phyloP scores from a whole-genome alignment of 257 asterid genomes.

The Prunella vulgaris region DNA sequence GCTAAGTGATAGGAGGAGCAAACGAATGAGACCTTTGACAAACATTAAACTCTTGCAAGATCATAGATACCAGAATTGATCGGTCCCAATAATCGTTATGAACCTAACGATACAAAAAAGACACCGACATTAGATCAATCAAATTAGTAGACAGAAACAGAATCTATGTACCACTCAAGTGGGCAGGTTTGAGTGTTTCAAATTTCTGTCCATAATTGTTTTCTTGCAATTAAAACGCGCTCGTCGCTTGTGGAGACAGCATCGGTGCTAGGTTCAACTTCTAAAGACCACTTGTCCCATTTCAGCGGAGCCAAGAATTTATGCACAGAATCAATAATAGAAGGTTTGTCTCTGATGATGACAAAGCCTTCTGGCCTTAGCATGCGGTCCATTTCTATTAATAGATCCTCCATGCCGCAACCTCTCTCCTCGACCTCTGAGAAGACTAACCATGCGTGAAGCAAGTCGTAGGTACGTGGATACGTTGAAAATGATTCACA shows the following conservation, averaged over 20 bases:
- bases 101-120: constrained; percentile 11
- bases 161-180: constrained; percentile 17
- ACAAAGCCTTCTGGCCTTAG: constrained; percentile 86
- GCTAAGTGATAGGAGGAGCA: background rate
- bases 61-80: background rate
- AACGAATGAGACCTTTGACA: constrained; percentile 15
- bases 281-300: constrained; percentile 88
- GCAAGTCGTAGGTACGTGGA: constrained; percentile 91
- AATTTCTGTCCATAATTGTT: constrained; percentile 48
- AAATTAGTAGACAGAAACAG: constrained; percentile 4
- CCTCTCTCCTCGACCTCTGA: constrained; percentile 61
- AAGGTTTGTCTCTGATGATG: constrained; percentile 66
- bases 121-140: constrained; percentile 6
- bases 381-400: constrained; percentile 88
- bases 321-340: constrained; percentile 42
- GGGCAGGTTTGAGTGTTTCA: constrained; percentile 21
- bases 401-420: constrained; percentile 76
- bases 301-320: constrained; percentile 58
- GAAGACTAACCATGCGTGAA: constrained; percentile 80
- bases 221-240: constrained; percentile 63
- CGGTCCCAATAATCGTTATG: background rate
- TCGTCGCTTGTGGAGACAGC: constrained; percentile 57
- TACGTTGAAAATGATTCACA: constrained; percentile 94
- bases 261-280: constrained; percentile 65
- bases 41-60: constrained; percentile 21